phyloP scores from a whole-genome alignment of 306 rosid species.

The Fragaria iinumae region DNA sequence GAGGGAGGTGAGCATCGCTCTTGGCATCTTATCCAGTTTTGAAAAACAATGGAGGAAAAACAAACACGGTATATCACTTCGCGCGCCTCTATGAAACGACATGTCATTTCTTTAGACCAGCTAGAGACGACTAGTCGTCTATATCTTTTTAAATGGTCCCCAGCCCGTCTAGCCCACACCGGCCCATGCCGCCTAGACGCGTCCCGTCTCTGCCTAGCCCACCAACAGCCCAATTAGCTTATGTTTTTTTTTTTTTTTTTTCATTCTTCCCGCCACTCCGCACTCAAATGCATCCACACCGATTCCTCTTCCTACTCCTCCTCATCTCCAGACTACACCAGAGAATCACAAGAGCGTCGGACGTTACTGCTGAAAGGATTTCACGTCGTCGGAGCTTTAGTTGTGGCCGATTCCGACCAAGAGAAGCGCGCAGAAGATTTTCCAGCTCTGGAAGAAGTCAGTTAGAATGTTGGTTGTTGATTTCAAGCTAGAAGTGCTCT shows the following conservation, averaged over 20 bases:
- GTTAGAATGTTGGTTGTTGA: slow-evolving; percentile 49
- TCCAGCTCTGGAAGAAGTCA: slow-evolving; percentile 65
- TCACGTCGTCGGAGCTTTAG: slow-evolving; percentile 61
- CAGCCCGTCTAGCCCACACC: too few relatives aligned
- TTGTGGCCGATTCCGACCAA: slow-evolving; percentile 34
- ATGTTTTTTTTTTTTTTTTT: too few relatives aligned
- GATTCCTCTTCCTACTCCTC: slow-evolving; percentile 33
- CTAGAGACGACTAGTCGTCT: neutral
- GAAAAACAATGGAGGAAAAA: neutral
- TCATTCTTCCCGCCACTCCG: slow-evolving; percentile 69
- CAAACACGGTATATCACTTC: neutral
- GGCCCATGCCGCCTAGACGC: too few relatives aligned
- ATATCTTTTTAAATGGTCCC: too few relatives aligned
- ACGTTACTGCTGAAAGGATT: slow-evolving; percentile 61
- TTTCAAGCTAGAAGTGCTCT: slow-evolving; percentile 71
- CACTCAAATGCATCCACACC: slow-evolving; percentile 57
- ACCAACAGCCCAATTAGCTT: too few relatives aligned
- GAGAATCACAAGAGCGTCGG: slow-evolving; percentile 78
- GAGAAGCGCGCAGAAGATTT: slow-evolving; percentile 35
- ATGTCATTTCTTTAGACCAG: neutral
- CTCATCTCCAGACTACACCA: slow-evolving; percentile 42
- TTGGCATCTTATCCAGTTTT: neutral
- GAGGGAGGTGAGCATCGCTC: slow-evolving; percentile 18
- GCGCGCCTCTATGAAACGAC: neutral
- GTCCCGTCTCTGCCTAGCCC: too few relatives aligned